A percentile compares a stretch with the other conserved stretches of the same genome.
Evolutionary conservation across 306 rosid species (phyloP).

Genomic region (Corylus americana): DNA sequence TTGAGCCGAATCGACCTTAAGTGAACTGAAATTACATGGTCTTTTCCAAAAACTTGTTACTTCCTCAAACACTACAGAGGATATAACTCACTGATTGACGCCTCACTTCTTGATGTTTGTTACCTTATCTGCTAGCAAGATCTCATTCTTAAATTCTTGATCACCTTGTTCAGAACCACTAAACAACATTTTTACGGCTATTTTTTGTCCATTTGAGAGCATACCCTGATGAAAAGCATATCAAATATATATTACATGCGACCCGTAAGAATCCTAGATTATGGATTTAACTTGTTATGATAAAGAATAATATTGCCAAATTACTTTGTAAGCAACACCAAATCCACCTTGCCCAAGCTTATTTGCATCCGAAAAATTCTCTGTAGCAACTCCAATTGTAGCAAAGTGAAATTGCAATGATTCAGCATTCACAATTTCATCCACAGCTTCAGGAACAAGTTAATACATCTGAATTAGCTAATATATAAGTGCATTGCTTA

Average conservation of each 20-base stretch:
- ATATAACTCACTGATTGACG: too few relatives aligned
- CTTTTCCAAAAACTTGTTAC: too few relatives aligned
- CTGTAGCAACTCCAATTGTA: conserved; percentile 30
- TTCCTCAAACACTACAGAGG: too few relatives aligned
- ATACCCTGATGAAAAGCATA: conserved; percentile 29
- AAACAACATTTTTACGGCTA: conserved; percentile 49
- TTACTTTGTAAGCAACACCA: conserved; percentile 44
- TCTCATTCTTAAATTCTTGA: conserved; percentile 46
- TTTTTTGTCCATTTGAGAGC: conserved; percentile 27
- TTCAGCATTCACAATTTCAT: conserved; percentile 4
- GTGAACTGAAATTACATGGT: too few relatives aligned
- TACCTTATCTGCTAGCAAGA: conserved; percentile 33
- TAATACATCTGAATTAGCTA: too few relatives aligned
- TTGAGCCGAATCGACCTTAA: too few relatives aligned
- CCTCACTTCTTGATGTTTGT: too few relatives aligned
- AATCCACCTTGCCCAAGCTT: conserved; percentile 50
- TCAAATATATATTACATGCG: background rate
- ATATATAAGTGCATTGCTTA: too few relatives aligned
- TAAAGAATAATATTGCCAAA: background rate
- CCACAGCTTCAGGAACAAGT: background rate
- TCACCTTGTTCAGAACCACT: conserved; percentile 36
- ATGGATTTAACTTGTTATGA: too few relatives aligned
- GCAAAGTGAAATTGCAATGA: conserved; percentile 23
- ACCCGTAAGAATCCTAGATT: background rate
- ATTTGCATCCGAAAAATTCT: conserved; percentile 32